These are phyloP conservation scores for Annulohypoxylon maeteangense DNA, from an alignment of 495 filamentous ascomycete species.

Conservation along the genomic window DNA sequence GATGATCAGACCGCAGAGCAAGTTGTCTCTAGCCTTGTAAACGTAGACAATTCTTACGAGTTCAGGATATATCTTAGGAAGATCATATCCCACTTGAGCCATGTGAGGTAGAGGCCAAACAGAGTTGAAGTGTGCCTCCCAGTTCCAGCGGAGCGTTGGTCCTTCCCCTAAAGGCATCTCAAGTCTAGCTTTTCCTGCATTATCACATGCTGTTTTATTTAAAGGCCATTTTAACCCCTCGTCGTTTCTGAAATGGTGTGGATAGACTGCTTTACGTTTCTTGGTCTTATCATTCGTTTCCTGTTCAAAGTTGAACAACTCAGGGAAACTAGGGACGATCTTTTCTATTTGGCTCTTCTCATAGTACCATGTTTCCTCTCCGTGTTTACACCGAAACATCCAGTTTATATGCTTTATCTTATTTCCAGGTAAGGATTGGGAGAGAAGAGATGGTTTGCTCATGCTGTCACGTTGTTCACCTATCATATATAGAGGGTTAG, in stretches of 20 bases:
- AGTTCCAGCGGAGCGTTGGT: not conserved
- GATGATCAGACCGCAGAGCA: constrained; percentile 7
- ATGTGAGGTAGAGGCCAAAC: not conserved
- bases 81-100: not conserved
- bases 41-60: not conserved
- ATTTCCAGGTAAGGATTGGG: not conserved
- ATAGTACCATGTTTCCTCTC: not conserved
- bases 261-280: not conserved
- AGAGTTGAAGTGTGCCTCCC: not conserved
- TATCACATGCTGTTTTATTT: not conserved
- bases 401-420: not conserved
- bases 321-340: not conserved
- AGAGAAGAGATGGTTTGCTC: not conserved
- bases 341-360: not conserved
- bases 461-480: not conserved
- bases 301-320: not conserved
- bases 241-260: not conserved
- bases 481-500: not conserved
- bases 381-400: not conserved
- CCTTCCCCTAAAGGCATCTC: not conserved
- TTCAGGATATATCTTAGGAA: not conserved
- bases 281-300: not conserved
- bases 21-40: not conserved
- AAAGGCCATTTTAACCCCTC: not conserved
- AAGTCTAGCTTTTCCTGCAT: not conserved